Conservation (phyloP, 805 yeast species). For the Starmerella floris region DNA sequence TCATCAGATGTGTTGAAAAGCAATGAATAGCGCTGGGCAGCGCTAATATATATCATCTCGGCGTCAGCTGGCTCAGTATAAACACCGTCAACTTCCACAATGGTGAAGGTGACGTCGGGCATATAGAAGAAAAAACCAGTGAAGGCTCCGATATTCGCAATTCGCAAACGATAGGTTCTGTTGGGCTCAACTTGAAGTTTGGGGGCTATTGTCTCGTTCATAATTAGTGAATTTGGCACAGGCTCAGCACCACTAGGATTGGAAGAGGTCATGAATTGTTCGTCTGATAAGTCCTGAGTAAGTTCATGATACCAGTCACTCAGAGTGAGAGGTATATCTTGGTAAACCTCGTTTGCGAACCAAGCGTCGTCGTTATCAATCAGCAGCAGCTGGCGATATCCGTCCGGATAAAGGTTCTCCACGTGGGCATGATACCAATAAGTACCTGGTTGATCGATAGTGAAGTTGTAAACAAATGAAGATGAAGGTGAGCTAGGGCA, state of each 20-base stretch:
- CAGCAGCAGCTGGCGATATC: conserved; percentile 46
- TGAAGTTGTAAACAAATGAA: conserved; percentile 70
- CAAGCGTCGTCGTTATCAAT: conserved; percentile 58
- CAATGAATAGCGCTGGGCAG: conserved; percentile 83
- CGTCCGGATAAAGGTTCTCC: conserved; percentile 83
- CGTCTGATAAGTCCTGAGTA: conserved; percentile 35
- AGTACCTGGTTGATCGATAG: conserved; percentile 77
- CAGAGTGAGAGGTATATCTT: conserved; percentile 54
- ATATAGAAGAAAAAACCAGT: conserved; percentile 78
- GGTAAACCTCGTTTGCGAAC: conserved; percentile 53
- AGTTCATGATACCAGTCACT: conserved; percentile 80
- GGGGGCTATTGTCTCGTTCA: conserved; percentile 57
- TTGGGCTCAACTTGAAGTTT: conserved; percentile 54
- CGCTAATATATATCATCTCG: conserved; percentile 60
- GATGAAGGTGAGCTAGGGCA: conserved; percentile 82
- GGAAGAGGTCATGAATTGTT: conserved; percentile 48
- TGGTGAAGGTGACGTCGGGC: conserved; percentile 75
- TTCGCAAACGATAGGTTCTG: conserved; percentile 68
- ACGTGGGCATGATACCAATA: conserved; percentile 98
- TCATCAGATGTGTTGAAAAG: conserved; percentile 58
- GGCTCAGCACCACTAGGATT: conserved; percentile 99
- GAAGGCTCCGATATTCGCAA: conserved; percentile 81
- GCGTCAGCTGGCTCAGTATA: conserved; percentile 65
- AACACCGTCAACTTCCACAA: conserved; percentile 87
- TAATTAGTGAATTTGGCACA: conserved; percentile 64